These are phyloP conservation scores for Allium cepa DNA, from an alignment of 106 monocot species.

Conservation along the genomic window DNA sequence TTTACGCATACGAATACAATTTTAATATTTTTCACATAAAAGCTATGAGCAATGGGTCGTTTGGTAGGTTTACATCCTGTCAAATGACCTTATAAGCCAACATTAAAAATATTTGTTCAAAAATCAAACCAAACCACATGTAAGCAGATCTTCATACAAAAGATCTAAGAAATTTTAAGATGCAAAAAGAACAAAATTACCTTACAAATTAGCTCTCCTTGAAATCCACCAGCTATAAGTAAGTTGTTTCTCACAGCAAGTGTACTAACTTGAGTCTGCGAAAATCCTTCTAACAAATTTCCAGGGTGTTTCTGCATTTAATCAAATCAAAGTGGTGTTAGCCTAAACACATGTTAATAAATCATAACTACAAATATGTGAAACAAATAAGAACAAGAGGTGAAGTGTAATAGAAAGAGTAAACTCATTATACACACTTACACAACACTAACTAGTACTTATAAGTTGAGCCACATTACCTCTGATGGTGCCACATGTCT, in stretches of 20 bases:
- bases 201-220: conserved; percentile 78
- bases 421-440: no score
- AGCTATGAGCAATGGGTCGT: no score
- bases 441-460: no score
- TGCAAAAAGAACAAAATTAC: conserved; percentile 17
- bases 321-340: background rate
- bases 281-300: conserved; percentile 70
- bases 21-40: no score
- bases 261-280: conserved; percentile 66
- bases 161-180: background rate
- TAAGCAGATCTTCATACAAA: background rate
- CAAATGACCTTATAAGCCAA: no score
- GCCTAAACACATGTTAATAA: background rate
- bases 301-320: conserved; percentile 64
- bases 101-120: no score
- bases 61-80: no score
- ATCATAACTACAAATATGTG: no score
- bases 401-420: no score
- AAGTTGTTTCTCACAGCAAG: conserved; percentile 64
- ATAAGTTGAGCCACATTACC: conserved; percentile 17
- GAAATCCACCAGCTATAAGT: conserved; percentile 67
- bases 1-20: no score
- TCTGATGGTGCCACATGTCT: conserved; percentile 66
- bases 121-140: no score
- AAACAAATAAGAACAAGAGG: no score